Conservation (phyloP, 164 flowering plant genomes). For the Vitis amurensis region DNA sequence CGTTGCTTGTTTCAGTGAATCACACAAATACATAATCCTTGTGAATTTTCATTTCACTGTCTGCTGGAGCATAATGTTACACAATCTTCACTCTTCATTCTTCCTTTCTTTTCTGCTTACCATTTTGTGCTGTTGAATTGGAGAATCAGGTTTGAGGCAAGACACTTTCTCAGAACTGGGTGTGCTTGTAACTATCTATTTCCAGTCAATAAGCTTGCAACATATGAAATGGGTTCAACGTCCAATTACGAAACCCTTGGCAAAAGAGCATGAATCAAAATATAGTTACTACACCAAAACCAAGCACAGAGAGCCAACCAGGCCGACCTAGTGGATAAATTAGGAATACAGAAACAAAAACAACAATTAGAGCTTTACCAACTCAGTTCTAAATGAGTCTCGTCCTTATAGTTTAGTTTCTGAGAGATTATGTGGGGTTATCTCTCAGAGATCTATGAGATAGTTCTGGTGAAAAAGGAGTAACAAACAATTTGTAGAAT, state of each 20-base stretch:
- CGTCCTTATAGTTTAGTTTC: too few relatives aligned
- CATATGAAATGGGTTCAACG: too few relatives aligned
- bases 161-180: too few relatives aligned
- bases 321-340: constrained; percentile 2
- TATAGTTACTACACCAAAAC: constrained; percentile 1
- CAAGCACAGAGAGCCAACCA: constrained; percentile 1
- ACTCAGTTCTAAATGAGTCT: too few relatives aligned
- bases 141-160: background rate
- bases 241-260: background rate
- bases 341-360: constrained; percentile 4
- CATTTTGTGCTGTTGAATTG: background rate
- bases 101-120: background rate
- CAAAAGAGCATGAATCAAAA: background rate
- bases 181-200: too few relatives aligned
- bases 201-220: too few relatives aligned
- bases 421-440: background rate
- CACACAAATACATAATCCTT: background rate
- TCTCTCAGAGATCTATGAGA: too few relatives aligned
- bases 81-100: background rate
- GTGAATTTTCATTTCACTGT: background rate
- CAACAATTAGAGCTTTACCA: background rate
- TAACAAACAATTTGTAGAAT: too few relatives aligned
- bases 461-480: too few relatives aligned
- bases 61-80: constrained; percentile 1
- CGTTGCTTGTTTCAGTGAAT: constrained; percentile 2